Conservation (phyloP, 495 filamentous ascomycete genomes). For the Tricharina praecox region DNA sequence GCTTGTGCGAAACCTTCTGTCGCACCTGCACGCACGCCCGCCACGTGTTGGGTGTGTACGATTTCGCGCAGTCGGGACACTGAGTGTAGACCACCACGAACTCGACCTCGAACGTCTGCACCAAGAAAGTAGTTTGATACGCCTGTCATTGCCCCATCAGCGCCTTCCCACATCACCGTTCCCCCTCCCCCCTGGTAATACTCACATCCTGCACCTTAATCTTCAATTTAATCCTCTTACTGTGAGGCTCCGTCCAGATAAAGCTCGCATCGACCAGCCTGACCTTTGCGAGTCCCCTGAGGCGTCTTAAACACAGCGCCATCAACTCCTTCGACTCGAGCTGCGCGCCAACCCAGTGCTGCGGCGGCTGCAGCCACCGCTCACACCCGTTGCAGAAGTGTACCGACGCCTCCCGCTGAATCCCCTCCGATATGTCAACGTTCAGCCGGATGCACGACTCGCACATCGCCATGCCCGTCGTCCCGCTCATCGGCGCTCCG, state of each 20-base stretch:
- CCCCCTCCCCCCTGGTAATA: background rate
- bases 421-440: slow-evolving; percentile 82
- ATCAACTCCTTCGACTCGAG: slow-evolving; percentile 80
- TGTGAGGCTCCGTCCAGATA: slow-evolving; percentile 97
- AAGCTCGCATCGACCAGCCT: slow-evolving; percentile 89
- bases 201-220: slow-evolving; percentile 61
- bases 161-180: too few species aligned
- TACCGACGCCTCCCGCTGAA: slow-evolving; percentile 67
- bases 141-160: slow-evolving; percentile 39
- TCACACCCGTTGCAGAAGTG: slow-evolving; percentile 85
- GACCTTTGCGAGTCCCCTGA: slow-evolving; percentile 67
- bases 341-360: slow-evolving; percentile 62
- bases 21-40: slow-evolving; percentile 76
- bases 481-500: slow-evolving; percentile 82
- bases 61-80: slow-evolving; percentile 81
- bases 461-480: slow-evolving; percentile 70
- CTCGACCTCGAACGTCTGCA: slow-evolving; percentile 87
- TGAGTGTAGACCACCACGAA: slow-evolving; percentile 80
- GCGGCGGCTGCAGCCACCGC: slow-evolving; percentile 77
- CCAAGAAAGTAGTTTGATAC: slow-evolving; percentile 58
- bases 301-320: slow-evolving; percentile 67
- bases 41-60: slow-evolving; percentile 76
- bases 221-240: slow-evolving; percentile 72
- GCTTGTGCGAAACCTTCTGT: slow-evolving; percentile 93
- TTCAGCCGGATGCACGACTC: slow-evolving; percentile 85